Percentiles rank a stretch among this genome's conserved stretches.
Evolutionary conservation across 192 early-diverging fungal species (phyloP).

Genomic region (Paraglomus occultum): DNA sequence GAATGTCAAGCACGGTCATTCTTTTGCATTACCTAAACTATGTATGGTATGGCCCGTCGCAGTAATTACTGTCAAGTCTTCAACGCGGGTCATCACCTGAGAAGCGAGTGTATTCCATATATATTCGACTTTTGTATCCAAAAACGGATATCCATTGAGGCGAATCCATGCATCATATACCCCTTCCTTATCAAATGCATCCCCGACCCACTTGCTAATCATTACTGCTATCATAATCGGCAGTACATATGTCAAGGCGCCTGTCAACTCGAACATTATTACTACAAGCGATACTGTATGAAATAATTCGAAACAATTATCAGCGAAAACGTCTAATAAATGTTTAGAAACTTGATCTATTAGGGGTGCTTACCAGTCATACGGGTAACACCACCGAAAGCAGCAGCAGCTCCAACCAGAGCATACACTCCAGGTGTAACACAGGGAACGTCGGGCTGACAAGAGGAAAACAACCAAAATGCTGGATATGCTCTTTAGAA

Average conservation of each 20-base stretch:
- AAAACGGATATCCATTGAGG: slow-evolving; percentile 65
- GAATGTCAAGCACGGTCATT: background rate
- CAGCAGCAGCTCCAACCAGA: slow-evolving; percentile 80
- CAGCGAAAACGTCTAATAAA: background rate
- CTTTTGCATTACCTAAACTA: slow-evolving; percentile 32
- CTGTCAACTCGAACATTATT: slow-evolving; percentile 99
- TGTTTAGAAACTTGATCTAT: slow-evolving; percentile 13
- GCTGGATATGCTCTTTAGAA: slow-evolving; percentile 46
- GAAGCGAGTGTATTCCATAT: slow-evolving; percentile 48
- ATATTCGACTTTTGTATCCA: slow-evolving; percentile 62
- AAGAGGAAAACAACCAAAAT: slow-evolving; percentile 64
- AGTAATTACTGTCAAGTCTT: slow-evolving; percentile 57
- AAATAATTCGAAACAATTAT: background rate
- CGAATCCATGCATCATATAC: slow-evolving; percentile 56
- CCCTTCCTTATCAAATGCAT: slow-evolving; percentile 70
- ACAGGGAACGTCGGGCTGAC: slow-evolving; percentile 74
- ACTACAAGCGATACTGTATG: slow-evolving; percentile 77
- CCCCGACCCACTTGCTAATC: slow-evolving; percentile 75
- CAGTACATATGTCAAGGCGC: slow-evolving; percentile 90
- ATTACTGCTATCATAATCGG: slow-evolving; percentile 83
- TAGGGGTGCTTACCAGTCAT: slow-evolving; percentile 68
- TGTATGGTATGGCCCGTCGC: slow-evolving; percentile 45
- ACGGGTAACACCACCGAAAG: slow-evolving; percentile 80
- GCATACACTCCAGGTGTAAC: slow-evolving; percentile 86
- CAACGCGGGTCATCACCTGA: slow-evolving; percentile 60